Base-by-base conservation (phyloP, 805 yeast genomes). In the Lachancea quebecensis region DNA sequence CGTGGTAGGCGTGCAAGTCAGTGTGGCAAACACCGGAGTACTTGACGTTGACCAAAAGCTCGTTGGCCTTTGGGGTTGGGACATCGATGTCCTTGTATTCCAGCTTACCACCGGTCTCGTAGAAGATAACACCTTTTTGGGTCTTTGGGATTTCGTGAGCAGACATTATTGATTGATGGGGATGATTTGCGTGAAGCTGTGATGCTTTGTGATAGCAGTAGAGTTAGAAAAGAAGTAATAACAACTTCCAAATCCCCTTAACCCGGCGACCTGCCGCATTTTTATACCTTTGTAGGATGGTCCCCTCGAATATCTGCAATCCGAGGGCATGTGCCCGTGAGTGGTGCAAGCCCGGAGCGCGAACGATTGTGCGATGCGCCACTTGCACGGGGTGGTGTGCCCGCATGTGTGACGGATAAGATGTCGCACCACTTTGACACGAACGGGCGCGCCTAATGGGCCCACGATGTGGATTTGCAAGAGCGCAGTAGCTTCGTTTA, bases 1-100 rank as follows among this genome's bases (percentile, higher is more conserved):
- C 95, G 65, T 84, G 79, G 90, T 93, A 85, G 45, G 95, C 95
- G 72, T 88, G 96, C 65, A 88, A 77, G 64, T 87, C 96, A 32
- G 95, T 86, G 74, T 89, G 96, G 70, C 96, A 87, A 46, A 87
- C 95, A 69, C 96, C 96, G 25, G 95, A 79, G 75, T 81, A 87
- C 70, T 79, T 80, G 67, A 88, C 81, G 66, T 88, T 80, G 69
- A 88, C 73, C 64, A 88, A 75, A 55, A 87, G 73, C 69, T 87
- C 90, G 62, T 80, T 82, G 49, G 86, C 70, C 62, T 77, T 82
- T 58, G 95, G 95, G 40, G 64, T 68, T 58, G 95, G 95, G 46
- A 86, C 91, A 44, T 90, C 84, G 51, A 85, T 78, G 57, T 85
- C 89, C 62, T 75, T 76, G 74, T 80, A 82, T 50, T 68, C 65